Percentiles rank a stretch among this genome's conserved stretches.
Conservation (phyloP, 2,329 filamentous ascomycete species). For the Tolypocladium cylindrosporum region DNA sequence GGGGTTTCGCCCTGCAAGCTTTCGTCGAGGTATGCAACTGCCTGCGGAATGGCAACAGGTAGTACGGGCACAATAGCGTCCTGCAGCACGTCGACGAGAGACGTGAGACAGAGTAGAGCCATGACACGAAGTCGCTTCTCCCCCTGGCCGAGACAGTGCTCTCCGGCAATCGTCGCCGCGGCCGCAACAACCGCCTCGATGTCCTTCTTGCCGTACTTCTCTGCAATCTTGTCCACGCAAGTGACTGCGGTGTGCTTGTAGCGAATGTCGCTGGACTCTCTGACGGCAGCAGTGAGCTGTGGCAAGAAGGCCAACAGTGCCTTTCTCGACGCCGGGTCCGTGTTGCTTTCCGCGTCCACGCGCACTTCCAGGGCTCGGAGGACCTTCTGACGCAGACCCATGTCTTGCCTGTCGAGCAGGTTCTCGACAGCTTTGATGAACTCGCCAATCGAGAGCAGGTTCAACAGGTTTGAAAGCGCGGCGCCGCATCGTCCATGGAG, state of each 20-base stretch:
- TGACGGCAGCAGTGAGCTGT: constrained; percentile 66
- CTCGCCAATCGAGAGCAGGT: constrained; percentile 75
- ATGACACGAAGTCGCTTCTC: constrained; percentile 68
- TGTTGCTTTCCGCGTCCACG: constrained; percentile 62
- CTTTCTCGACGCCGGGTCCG: constrained; percentile 56
- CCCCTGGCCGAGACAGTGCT: constrained; percentile 63
- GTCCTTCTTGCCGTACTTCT: constrained; percentile 93
- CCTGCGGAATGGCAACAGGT: constrained; percentile 62
- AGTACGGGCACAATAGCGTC: constrained; percentile 79
- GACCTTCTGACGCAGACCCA: constrained; percentile 69
- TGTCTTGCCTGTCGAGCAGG: constrained; percentile 65
- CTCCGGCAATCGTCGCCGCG: constrained; percentile 65
- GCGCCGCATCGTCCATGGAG: constrained; percentile 54
- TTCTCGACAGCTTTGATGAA: constrained; percentile 83
- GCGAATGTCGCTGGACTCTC: constrained; percentile 58
- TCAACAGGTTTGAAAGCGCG: constrained; percentile 69
- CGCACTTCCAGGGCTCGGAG: constrained; percentile 72
- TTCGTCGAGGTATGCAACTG: constrained; percentile 59
- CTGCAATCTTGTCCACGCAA: constrained; percentile 85
- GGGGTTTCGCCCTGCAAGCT: constrained; percentile 44
- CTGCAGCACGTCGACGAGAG: constrained; percentile 77
- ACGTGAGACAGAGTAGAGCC: constrained; percentile 81
- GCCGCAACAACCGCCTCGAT: constrained; percentile 64
- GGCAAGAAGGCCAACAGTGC: constrained; percentile 72
- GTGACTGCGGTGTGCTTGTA: constrained; percentile 80